These are phyloP conservation scores for Chlorella ohadii DNA, from an alignment of 139 green algal species.

Conservation along the genomic window DNA sequence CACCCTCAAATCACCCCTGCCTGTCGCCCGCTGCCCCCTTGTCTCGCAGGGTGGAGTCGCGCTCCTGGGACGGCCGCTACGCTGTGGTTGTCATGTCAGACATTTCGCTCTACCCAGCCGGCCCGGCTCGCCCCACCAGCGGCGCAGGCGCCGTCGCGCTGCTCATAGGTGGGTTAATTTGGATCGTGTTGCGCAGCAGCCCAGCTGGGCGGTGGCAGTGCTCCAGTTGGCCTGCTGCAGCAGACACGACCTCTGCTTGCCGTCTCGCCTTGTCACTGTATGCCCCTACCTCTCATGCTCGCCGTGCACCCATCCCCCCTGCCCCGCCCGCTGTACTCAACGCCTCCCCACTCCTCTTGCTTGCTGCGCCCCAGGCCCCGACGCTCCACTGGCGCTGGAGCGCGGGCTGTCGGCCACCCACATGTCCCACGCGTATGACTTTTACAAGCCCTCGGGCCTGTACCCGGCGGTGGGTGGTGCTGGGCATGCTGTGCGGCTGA, in stretches of 20 bases:
- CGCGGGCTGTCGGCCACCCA: slow-evolving; percentile 62
- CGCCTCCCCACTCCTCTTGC: background rate
- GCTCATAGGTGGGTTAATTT: slow-evolving; percentile 74
- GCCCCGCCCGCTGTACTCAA: background rate
- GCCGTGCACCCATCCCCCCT: background rate
- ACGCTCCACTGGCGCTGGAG: slow-evolving; percentile 82
- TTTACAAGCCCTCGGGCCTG: slow-evolving; percentile 82
- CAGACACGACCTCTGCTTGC: no score
- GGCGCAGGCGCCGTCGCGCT: slow-evolving; percentile 86
- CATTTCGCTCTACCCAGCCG: slow-evolving; percentile 70
- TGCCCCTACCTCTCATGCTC: no score
- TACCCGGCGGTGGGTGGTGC: slow-evolving; percentile 64
- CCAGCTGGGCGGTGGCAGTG: no score
- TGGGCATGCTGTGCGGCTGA: background rate
- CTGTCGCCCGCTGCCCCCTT: no score
- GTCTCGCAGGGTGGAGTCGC: slow-evolving; percentile 51
- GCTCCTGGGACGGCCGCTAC: slow-evolving; percentile 81
- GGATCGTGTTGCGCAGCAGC: no score
- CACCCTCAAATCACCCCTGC: no score
- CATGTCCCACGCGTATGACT: slow-evolving; percentile 78
- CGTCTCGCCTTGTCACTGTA: no score
- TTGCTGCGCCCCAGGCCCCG: slow-evolving; percentile 51
- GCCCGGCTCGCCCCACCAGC: slow-evolving; percentile 69
- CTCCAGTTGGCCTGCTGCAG: no score
- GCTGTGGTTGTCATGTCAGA: slow-evolving; percentile 87